Conservation (phyloP, 192 early-diverging fungal genomes). For the Umbelopsis isabellina region DNA sequence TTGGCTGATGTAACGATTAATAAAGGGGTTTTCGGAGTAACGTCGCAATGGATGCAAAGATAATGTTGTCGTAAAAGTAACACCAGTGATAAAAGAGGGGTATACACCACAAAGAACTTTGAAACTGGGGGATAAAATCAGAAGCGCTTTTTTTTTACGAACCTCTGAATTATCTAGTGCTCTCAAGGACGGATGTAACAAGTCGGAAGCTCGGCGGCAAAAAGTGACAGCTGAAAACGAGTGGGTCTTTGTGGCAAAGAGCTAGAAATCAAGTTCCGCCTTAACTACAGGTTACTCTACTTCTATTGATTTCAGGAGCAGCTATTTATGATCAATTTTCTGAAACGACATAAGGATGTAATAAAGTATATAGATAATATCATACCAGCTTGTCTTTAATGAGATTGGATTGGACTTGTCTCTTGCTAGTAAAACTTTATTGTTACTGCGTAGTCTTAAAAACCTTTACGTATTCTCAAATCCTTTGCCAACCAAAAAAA, state of each 20-base stretch:
- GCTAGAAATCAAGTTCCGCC: slow-evolving; percentile 19
- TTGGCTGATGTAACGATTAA: neutral
- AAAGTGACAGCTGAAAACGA: slow-evolving; percentile 23
- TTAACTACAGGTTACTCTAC: neutral
- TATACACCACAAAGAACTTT: neutral
- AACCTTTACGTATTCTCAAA: neutral
- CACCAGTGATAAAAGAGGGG: neutral
- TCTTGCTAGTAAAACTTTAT: neutral
- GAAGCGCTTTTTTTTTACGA: neutral
- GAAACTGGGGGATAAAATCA: slow-evolving; percentile 1
- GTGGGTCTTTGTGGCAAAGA: slow-evolving; percentile 23
- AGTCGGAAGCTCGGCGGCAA: slow-evolving; percentile 24
- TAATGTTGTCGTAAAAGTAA: slow-evolving; percentile 6
- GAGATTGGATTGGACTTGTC: no score
- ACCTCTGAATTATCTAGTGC: slow-evolving; percentile 2
- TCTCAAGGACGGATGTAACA: slow-evolving; percentile 5
- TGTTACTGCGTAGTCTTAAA: neutral
- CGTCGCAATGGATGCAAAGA: neutral
- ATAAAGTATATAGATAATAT: no score
- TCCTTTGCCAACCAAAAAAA: neutral
- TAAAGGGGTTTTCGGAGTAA: slow-evolving; percentile 17
- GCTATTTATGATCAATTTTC: no score
- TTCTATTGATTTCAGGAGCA: no score
- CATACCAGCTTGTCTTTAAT: no score
- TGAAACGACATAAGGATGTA: no score